Evolutionary conservation across 2,329 filamentous ascomycete species (phyloP), one percentile per base, ranked within the genome.

Genomic region (Magnaporthiopsis incrustans): DNA sequence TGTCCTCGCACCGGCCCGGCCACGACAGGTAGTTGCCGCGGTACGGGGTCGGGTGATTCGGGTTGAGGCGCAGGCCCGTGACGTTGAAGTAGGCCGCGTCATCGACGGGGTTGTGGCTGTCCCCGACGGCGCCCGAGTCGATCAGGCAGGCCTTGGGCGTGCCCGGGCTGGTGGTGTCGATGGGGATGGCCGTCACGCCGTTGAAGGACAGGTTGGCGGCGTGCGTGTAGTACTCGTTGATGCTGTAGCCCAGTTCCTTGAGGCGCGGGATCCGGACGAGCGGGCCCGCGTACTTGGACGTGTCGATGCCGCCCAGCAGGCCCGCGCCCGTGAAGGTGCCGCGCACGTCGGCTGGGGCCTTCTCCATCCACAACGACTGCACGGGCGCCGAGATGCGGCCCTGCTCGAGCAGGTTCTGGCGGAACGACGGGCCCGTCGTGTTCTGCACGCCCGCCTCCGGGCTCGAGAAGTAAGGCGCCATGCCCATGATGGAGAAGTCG

Each of bases 321-420:
- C 59, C 59, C 0, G 26, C 59, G 32, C 59, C 59, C 32, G 59
- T 60, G 59, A n/a, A 60, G n/a, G 22, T 60, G 30, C 38, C 59
- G 6, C 15, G 12, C 2, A 60, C 32, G 32, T 26, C 59, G n/a
- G 33, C 8, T n/a, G 59, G 59, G 1, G 33, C 18, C 59, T 44
- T 60, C 59, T 60, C 59, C n/a, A 60, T 38, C 59, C 59, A 60
- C 59, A 60, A 3, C 7, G 59, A 60, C 33, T 60, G 59, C 59
- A 60, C 59, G 0, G 59, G n/a, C 25, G 60, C 60, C 35, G 60
- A 62, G 38, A 56, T 32, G 32, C 50, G 30, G 60, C 60, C 60
- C 60, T 50, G 60, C 38, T 53, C 60, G 7, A 62, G 50, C 14
- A 62, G 60, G 60, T 57, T 25, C 60, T 50, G 38, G 60, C 50